A percentile compares a stretch with the other conserved stretches of the same genome.
These are phyloP conservation scores for Canna indica DNA, from an alignment of 176 grass and related monocot genomes.

Conservation along the genomic window DNA sequence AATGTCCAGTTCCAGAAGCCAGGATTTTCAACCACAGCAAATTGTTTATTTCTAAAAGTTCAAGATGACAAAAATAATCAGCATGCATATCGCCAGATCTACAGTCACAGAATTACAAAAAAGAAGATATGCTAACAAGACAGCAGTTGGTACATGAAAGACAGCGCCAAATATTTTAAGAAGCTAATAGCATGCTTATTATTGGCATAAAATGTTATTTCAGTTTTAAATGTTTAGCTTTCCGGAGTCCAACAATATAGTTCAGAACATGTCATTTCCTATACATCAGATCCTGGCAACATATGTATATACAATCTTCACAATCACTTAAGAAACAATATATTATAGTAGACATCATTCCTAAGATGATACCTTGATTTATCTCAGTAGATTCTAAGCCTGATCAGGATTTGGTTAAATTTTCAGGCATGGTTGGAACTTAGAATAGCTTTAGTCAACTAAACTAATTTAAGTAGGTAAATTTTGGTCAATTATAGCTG, in stretches of 20 bases:
- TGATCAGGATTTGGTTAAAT: no score
- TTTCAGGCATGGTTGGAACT: no score
- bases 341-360: no score
- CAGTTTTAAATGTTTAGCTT: background rate
- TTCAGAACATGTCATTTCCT: background rate
- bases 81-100: background rate
- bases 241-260: background rate
- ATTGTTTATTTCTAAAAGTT: constrained; percentile 67
- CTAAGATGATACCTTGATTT: no score
- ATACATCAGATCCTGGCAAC: no score
- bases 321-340: no score
- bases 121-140: background rate
- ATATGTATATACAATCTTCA: no score
- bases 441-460: no score
- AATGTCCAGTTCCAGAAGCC: constrained; percentile 98
- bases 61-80: constrained; percentile 14
- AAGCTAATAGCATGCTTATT: background rate
- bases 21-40: constrained; percentile 97
- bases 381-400: no score
- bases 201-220: background rate
- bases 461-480: no score
- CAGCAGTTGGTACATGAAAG: background rate
- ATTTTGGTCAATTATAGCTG: no score
- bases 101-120: background rate
- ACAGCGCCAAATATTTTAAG: background rate